Evolutionary conservation across 176 grass and related monocot species (phyloP).

Genomic region (Musa acuminata): DNA sequence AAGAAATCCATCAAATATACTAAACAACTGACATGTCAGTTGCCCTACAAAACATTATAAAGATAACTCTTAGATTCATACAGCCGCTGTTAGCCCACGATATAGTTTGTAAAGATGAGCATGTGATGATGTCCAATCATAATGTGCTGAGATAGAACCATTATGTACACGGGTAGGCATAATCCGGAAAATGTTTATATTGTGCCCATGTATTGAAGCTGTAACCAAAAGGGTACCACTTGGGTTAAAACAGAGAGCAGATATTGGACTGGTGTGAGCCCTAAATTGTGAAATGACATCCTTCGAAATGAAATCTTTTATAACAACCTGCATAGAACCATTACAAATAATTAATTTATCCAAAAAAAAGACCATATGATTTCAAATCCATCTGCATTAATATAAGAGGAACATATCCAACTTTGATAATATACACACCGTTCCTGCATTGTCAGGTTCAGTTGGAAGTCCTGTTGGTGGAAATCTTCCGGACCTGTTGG

Average conservation of each 20-base stretch:
- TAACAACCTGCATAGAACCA: conserved; percentile 65
- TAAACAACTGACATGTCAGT: not conserved
- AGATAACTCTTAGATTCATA: conserved; percentile 27
- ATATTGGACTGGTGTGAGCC: conserved; percentile 96
- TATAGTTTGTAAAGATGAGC: conserved; percentile 98
- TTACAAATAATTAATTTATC: not conserved
- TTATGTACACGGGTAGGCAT: conserved; percentile 72
- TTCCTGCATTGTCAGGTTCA: conserved; percentile 96
- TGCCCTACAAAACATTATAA: not conserved
- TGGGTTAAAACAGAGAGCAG: conserved; percentile 94
- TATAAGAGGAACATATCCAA: conserved; percentile 56
- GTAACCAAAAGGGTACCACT: conserved; percentile 95
- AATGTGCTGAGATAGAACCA: conserved; percentile 44
- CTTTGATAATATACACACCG: conserved; percentile 39
- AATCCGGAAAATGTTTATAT: conserved; percentile 98
- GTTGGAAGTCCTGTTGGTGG: conserved; percentile 59
- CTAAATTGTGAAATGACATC: conserved; percentile 86
- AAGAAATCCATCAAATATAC: not conserved
- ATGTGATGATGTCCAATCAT: conserved; percentile 86
- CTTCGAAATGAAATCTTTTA: conserved; percentile 88
- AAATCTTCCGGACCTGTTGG: conserved; percentile 64
- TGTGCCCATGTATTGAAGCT: conserved; percentile 90
- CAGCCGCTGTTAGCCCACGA: conserved; percentile 89
- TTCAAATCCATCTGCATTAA: conserved; percentile 61
- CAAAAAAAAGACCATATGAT: not conserved